A percentile compares a stretch with the other conserved stretches of the same genome.
These are phyloP conservation scores for Moringa oleifera DNA, from an alignment of 345 rosid species.

Conservation along the genomic window DNA sequence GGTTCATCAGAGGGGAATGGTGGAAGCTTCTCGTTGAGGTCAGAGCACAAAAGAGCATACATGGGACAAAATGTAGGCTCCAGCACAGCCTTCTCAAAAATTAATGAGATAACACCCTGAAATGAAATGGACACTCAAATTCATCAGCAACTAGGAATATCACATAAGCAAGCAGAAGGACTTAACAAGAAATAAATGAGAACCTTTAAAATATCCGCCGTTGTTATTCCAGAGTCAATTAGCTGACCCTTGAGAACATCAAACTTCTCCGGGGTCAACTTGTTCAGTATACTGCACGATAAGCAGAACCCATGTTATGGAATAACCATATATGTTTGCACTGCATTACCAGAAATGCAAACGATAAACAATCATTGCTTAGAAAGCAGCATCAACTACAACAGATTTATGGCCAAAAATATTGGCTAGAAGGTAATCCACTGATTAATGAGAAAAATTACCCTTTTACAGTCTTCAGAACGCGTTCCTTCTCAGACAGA, in stretches of 20 bases:
- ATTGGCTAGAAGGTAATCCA: too few relatives aligned
- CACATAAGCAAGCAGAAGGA: too few relatives aligned
- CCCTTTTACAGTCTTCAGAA: conserved; percentile 90
- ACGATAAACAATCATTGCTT: conserved; percentile 1
- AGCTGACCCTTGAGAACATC: conserved; percentile 89
- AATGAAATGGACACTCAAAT: conserved; percentile 6
- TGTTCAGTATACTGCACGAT: conserved; percentile 71
- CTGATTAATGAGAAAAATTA: conserved; percentile 48
- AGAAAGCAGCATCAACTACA: background rate
- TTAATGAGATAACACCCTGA: conserved; percentile 83
- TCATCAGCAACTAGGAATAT: background rate
- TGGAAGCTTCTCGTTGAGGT: conserved; percentile 73
- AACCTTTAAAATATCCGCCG: conserved; percentile 73
- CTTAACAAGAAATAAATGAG: background rate
- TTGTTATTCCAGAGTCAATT: conserved; percentile 76
- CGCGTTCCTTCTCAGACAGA: conserved; percentile 78
- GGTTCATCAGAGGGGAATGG: conserved; percentile 83
- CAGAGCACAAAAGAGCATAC: conserved; percentile 85
- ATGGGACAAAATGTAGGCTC: conserved; percentile 94
- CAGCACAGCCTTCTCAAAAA: conserved; percentile 89
- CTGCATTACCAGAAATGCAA: conserved; percentile 3
- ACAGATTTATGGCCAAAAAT: too few relatives aligned
- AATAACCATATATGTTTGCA: conserved; percentile 2
- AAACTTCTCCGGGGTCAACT: conserved; percentile 85
- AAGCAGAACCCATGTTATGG: conserved; percentile 13